Evolutionary conservation across 139 green algal species (phyloP), one percentile per base, ranked within the genome.

Genomic region (Coelastrella sp.): DNA sequence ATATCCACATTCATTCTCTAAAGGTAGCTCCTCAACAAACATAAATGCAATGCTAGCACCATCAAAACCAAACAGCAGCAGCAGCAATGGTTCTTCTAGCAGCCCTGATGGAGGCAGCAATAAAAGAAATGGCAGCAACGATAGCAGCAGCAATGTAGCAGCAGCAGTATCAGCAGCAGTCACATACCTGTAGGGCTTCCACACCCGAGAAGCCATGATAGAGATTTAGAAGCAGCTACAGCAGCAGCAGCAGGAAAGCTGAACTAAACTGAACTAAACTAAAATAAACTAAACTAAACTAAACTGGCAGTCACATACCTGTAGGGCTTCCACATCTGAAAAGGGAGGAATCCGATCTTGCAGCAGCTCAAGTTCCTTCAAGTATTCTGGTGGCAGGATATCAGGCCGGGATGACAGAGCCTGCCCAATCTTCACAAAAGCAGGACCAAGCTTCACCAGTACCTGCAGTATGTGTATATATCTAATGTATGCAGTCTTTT

Each of bases 341-440:
- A 98, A 99, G 59, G 96, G 94, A 19, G 97, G 96, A 49, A 99
- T 97, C 81, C 95, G 91, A 88, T 99, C 96, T 89, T 98, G 95
- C 80, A 96, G 91, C 76, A 92, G 89, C 91, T 97, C 95, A 92
- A 98, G 94, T 85, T 98, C 97, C 19, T 78, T 73, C 57, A 97
- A 86, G 94, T 97, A 99, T 57, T 88, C 90, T 1, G 96, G 96
- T 0, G 97, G 96, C 58, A 97, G 89, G 12, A 98, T 85, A 87
- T 99, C 97, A 7, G 97, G 96, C 56, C 97, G 93, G 75, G 78
- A 90, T 0, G 94, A 93, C 11, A 96, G 92, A 22, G 95, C 95
- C 92, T 98, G 97, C 0, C 96, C 97, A 72, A 99, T 98, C 91
- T 99, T 99, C 22, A 99, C 93, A 79, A 98, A 98, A 0, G 96